These are phyloP conservation scores for Phytophthora lateralis DNA, from an alignment of 352 stramenopile genomes.

Conservation along the genomic window DNA sequence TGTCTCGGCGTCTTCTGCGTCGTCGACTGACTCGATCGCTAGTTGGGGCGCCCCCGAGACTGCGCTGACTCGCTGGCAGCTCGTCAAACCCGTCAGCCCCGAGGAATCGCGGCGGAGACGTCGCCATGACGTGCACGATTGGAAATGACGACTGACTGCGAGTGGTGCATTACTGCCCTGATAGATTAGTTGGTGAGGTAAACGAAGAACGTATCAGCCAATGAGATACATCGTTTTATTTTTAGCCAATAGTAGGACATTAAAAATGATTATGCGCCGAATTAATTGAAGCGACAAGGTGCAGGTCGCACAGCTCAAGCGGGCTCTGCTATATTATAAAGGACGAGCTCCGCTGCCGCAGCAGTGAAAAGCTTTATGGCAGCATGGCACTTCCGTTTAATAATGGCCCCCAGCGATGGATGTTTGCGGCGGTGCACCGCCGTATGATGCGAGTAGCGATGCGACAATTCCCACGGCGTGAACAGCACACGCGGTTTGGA, in stretches of 20 bases:
- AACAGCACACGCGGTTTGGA: not conserved
- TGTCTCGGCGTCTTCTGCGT: constrained; percentile 16
- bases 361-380: too few species aligned
- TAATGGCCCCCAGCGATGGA: not conserved
- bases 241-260: constrained; percentile 2
- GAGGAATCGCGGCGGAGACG: constrained; percentile 17
- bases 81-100: constrained; percentile 20
- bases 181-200: constrained; percentile 11
- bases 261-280: constrained; percentile 5
- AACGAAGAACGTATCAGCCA: not conserved
- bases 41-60: not conserved
- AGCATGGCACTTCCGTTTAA: too few species aligned
- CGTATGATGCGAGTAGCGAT: constrained; percentile 6
- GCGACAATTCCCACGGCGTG: constrained; percentile 14
- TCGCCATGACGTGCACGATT: constrained; percentile 8
- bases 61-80: constrained; percentile 21
- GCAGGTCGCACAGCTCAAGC: not conserved
- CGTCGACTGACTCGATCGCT: constrained; percentile 25
- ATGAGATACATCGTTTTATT: not conserved
- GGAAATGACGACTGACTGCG: not conserved
- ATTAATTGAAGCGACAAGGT: not conserved
- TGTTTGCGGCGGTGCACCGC: constrained; percentile 10
- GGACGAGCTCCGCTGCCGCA: too few species aligned
- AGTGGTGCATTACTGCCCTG: not conserved
- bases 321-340: not conserved